Conservation (phyloP, 1,284 basidiomycete species). For the Sanghuangporus baumii region DNA sequence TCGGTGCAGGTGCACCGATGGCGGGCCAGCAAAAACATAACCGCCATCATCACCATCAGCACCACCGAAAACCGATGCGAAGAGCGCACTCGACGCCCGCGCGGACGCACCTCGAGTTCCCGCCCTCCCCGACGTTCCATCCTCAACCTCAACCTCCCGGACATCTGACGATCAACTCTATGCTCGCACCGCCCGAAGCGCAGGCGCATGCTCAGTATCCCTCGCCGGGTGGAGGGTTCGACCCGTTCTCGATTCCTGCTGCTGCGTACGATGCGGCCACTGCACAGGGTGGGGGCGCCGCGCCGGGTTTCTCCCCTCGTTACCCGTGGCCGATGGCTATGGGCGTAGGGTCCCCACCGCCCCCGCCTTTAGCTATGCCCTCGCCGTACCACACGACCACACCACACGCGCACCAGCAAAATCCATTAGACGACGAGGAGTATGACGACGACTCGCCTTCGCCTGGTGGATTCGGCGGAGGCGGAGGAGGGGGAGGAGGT, state of each 20-base stretch:
- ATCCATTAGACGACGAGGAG: not conserved
- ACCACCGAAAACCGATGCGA: not conserved
- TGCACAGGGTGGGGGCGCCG: not conserved
- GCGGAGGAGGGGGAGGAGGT: not conserved
- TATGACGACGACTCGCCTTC: not conserved
- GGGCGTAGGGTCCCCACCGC: not conserved
- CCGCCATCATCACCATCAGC: not conserved
- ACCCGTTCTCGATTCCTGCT: conserved; percentile 2
- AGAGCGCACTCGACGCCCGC: not conserved
- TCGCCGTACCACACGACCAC: not conserved
- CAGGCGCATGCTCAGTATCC: not conserved
- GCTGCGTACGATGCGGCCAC: not conserved
- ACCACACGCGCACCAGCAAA: not conserved
- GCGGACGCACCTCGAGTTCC: not conserved
- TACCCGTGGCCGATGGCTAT: not conserved
- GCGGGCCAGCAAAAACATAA: not conserved
- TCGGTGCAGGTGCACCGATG: conserved; percentile 7
- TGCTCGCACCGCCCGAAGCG: not conserved
- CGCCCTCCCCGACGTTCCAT: not conserved
- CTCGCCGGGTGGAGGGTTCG: not conserved
- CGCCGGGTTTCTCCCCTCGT: not conserved
- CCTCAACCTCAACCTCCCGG: not conserved
- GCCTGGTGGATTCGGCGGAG: not conserved
- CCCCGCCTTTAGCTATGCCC: not conserved
- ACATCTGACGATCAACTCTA: not conserved